Base-by-base conservation (phyloP, 306 rosid species). In the Trifolium dubium region DNA sequence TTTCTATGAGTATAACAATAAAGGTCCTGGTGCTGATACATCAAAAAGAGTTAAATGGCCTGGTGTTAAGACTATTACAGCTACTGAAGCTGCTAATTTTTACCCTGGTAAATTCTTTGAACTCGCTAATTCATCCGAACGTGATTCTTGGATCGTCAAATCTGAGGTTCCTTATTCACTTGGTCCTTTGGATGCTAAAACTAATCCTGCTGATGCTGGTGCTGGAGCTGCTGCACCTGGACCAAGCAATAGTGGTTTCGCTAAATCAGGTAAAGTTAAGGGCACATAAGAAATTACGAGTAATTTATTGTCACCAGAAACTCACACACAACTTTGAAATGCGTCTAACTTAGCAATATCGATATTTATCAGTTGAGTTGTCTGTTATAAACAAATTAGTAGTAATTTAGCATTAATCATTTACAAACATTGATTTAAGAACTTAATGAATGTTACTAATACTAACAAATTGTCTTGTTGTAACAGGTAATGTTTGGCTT, bases 11-110 rank as follows among this genome's bases (percentile, higher is more conserved):
- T 73, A 59, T 10, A 55, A 60, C 3, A 91, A 91, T 39, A 74
- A 59, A 8, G 98, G 98, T 6, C 75, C 74, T 0, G 87, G 90
- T 8, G 62, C 93, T 0, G 73, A n/a, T 7, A 63, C 6, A 1
- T 2, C 64, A 6, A 3, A 9, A 0, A 81, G 98, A 19, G 96
- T 81, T 0, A 74, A 61, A 6, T 93, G 98, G 98, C 63, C 17
- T 0, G 88, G 89, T 13, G 67, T 84, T 7, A 89, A 85, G 80
- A 1, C 40, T 1, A 34, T 86, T 6, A 41, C 67, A 0, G 5
- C 69, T 1, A 5, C 0, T 2, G 55, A 79, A 4, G 96, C 96
- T 0, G 3, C 14, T 0, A 35, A 66, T 3, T 90, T 69, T 66
- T 83, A 83, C 2, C 76, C 92, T 0, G 84, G 84, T 0, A 75